phyloP scores from a whole-genome alignment of 2,329 filamentous ascomycete species.

The Fonsecaea monophora region DNA sequence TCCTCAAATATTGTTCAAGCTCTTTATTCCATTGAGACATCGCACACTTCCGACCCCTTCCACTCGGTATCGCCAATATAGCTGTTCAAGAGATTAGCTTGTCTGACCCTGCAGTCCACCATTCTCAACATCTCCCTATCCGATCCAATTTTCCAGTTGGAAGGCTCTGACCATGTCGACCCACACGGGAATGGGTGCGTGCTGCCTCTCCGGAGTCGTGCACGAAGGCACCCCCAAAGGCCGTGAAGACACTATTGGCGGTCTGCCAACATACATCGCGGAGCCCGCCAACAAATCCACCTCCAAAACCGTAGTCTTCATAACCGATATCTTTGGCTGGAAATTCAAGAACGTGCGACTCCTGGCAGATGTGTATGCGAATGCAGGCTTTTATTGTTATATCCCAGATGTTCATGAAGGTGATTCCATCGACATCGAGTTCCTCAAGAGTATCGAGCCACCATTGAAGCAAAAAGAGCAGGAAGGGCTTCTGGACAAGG shows the following conservation, averaged over 20 bases:
- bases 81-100: background rate
- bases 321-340: slow-evolving; percentile 59
- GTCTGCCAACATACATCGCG: slow-evolving; percentile 52
- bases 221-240: slow-evolving; percentile 42
- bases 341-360: slow-evolving; percentile 55
- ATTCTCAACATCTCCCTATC: background rate
- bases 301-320: slow-evolving; percentile 55
- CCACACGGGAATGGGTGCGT: slow-evolving; percentile 49
- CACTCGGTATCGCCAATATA: background rate
- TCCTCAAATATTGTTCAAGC: background rate
- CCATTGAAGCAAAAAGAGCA: slow-evolving; percentile 49
- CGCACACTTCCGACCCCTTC: too few relatives aligned
- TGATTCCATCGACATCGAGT: slow-evolving; percentile 50
- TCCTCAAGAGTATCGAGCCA: slow-evolving; percentile 53
- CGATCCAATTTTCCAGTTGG: background rate
- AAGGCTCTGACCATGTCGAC: slow-evolving; percentile 40
- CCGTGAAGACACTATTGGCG: slow-evolving; percentile 50
- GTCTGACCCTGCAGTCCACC: background rate
- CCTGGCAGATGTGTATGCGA: slow-evolving; percentile 57
- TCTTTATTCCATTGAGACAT: background rate
- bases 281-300: slow-evolving; percentile 52
- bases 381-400: slow-evolving; percentile 55
- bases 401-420: slow-evolving; percentile 51
- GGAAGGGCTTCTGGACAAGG: slow-evolving; percentile 48
- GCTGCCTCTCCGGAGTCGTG: slow-evolving; percentile 50